Conservation (phyloP, 768 basidiomycete species). For the Pleurotus giganteus region DNA sequence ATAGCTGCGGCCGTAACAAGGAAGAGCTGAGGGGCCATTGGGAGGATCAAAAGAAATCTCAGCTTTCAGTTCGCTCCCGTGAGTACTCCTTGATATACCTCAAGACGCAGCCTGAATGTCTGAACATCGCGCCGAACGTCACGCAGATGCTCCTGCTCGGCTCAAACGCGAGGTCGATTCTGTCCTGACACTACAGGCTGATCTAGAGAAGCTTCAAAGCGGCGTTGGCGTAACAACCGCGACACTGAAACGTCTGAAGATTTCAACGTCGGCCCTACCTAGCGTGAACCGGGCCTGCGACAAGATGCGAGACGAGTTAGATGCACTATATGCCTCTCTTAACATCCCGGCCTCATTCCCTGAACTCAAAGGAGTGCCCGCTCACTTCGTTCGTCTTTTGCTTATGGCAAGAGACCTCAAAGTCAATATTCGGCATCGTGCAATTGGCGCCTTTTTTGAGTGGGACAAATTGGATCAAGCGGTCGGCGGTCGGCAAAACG, state of each 20-base stretch:
- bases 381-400: conserved; percentile 28
- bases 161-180: conserved; percentile 32
- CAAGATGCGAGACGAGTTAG: conserved; percentile 20
- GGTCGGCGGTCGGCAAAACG: conserved; percentile 24
- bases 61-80: conserved; percentile 26
- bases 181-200: conserved; percentile 26
- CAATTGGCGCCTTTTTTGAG: conserved; percentile 33
- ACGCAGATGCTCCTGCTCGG: conserved; percentile 23
- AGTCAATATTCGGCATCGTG: conserved; percentile 32
- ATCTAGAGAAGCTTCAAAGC: conserved; percentile 21
- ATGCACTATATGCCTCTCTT: conserved; percentile 31
- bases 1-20: conserved; percentile 13
- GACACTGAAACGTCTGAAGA: background rate
- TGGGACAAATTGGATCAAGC: conserved; percentile 35
- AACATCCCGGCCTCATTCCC: conserved; percentile 31
- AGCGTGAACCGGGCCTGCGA: conserved; percentile 20
- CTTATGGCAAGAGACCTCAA: conserved; percentile 36
- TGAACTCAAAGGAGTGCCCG: conserved; percentile 25
- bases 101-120: background rate
- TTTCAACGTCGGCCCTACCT: conserved; percentile 14
- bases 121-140: too few relatives aligned
- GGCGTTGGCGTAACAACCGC: conserved; percentile 16
- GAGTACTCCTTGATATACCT: conserved; percentile 14
- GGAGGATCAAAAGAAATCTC: conserved; percentile 27
- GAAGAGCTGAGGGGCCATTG: conserved; percentile 28